Evolutionary conservation across 148 eudicot genomes (phyloP), one percentile per base, ranked within the genome.

Genomic region (Suaeda aralocaspica): DNA sequence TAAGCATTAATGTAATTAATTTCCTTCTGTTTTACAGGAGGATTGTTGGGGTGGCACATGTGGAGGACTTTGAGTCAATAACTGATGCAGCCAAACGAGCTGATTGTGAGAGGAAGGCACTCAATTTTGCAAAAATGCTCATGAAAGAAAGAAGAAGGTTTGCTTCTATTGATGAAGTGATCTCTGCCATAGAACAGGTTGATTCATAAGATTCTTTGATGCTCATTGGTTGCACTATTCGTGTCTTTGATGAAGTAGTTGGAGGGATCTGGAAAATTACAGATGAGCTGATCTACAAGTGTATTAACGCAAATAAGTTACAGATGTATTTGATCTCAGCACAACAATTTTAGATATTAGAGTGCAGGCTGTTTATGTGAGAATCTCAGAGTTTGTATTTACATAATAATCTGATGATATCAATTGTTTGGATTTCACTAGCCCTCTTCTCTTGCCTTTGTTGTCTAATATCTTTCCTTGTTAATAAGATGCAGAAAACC

Each of bases 41-140:
- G 77, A 90, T 90, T 52, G 95, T 93, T 29, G 98, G 98, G 55
- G 95, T 93, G 12, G 96, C 91, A 34, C 98, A 93, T 83, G 96
- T 90, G 10, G 98, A 90, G 77, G 98, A 93, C 79, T 85, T 90
- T 36, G 98, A 93, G 71, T 87, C 95, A 9, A 87, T 93, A 24
- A 6, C 78, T 21, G 89, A 90, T 73, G 74, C 81, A 11, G 50
- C 66, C 63, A 84, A 73, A 73, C 82, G 96, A 61, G 96, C 98
- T 53, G 86, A 68, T 5, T 90, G 98, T 75, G 98, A 93, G 78
- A 84, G 88, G 64, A 81, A 77, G 69, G 96, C 98, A 36, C 96
- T 93, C 25, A 66, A 93, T 77, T 85, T 85, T 67, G 98, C 98
- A 18, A 93, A 88, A 81, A 65, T 76, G 70, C 85, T 93, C 44